Evolutionary conservation across 2,329 filamentous ascomycete genomes (phyloP).

Genomic region (Trichophyton verrucosum): DNA sequence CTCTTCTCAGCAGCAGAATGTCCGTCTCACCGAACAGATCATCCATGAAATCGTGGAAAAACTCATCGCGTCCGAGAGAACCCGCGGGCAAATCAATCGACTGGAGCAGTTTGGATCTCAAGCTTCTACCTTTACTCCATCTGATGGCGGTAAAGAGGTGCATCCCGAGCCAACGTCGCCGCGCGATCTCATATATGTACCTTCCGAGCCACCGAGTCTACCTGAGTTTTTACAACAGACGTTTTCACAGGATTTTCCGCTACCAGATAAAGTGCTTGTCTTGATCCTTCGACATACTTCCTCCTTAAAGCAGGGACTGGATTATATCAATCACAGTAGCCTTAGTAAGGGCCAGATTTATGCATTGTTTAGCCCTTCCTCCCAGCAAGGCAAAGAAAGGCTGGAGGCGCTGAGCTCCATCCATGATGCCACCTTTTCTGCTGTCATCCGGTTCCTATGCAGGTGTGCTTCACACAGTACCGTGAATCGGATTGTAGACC

Average conservation of each 20-base stretch:
- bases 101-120: neutral
- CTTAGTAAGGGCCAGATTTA: conserved; percentile 22
- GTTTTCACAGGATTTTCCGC: conserved; percentile 32
- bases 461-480: conserved; percentile 4
- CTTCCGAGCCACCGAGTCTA: conserved; percentile 40
- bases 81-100: neutral
- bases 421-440: conserved; percentile 30
- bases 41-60: conserved; percentile 49
- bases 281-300: conserved; percentile 38
- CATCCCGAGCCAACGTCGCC: conserved; percentile 44
- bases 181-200: conserved; percentile 46
- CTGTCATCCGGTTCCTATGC: conserved; percentile 35
- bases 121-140: conserved; percentile 24
- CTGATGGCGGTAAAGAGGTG: conserved; percentile 46
- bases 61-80: conserved; percentile 29
- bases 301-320: conserved; percentile 30
- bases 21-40: conserved; percentile 28
- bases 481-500: conserved; percentile 13
- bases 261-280: conserved; percentile 34
- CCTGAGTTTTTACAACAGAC: conserved; percentile 43
- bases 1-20: conserved; percentile 38
- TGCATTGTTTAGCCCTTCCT: conserved; percentile 2
- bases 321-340: conserved; percentile 30
- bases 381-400: neutral
- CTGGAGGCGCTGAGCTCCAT: conserved; percentile 19